phyloP scores from a whole-genome alignment of 768 basidiomycete genomes.

The Tephrocybe sp. region DNA sequence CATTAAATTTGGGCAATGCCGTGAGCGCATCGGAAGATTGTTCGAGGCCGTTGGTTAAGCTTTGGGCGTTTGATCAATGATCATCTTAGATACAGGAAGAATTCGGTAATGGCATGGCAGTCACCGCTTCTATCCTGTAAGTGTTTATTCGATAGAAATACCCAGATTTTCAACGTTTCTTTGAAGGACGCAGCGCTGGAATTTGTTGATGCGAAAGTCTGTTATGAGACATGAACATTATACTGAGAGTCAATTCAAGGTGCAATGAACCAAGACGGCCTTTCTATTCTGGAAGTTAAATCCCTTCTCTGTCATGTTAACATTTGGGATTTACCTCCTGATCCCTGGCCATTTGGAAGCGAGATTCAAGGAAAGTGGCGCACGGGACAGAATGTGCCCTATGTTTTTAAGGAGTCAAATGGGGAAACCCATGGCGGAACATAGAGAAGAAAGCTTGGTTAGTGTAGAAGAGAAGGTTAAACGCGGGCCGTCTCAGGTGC shows the following conservation, averaged over 20 bases:
- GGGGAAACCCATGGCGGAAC: slow-evolving; percentile 7
- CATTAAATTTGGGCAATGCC: too few relatives aligned
- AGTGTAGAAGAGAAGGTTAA: slow-evolving; percentile 11
- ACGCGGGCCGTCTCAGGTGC: slow-evolving; percentile 19
- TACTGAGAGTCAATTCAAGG: background rate
- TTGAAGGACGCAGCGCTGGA: background rate
- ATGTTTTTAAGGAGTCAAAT: background rate
- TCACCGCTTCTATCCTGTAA: slow-evolving; percentile 1
- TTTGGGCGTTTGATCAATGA: slow-evolving; percentile 6
- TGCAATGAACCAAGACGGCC: background rate
- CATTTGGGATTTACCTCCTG: slow-evolving; percentile 16
- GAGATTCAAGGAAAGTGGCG: slow-evolving; percentile 11
- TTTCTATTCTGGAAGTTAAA: slow-evolving; percentile 11
- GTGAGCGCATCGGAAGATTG: background rate
- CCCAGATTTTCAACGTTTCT: background rate
- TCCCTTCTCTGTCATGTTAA: slow-evolving; percentile 13
- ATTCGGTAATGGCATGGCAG: background rate
- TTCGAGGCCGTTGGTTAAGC: slow-evolving; percentile 6
- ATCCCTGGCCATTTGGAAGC: slow-evolving; percentile 7
- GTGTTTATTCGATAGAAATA: background rate
- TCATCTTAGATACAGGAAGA: slow-evolving; percentile 7
- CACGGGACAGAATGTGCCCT: slow-evolving; percentile 7
- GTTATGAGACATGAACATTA: slow-evolving; percentile 3
- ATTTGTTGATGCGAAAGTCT: background rate
- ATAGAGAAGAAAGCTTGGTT: slow-evolving; percentile 4